phyloP scores from a whole-genome alignment of 768 basidiomycete genomes.

The Agaricus blazei region DNA sequence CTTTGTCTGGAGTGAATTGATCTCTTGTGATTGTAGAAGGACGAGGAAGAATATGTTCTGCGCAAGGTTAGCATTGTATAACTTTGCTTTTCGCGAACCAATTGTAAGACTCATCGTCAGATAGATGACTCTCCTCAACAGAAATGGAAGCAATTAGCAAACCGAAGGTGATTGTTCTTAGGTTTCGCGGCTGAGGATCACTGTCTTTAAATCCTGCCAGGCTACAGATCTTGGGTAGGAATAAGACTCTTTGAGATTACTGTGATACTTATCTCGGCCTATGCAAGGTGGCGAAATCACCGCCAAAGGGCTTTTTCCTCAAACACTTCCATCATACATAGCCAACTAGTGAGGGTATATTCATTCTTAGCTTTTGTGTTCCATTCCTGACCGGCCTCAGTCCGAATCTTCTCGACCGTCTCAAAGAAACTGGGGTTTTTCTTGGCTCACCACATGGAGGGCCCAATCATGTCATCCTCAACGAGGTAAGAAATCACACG shows the following conservation, averaged over 20 bases:
- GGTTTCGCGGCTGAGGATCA: background rate
- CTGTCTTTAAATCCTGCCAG: conserved; percentile 27
- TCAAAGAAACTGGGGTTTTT: conserved; percentile 62
- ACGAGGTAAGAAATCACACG: conserved; percentile 50
- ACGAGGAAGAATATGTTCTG: conserved; percentile 74
- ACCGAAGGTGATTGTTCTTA: conserved; percentile 48
- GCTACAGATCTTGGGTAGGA: conserved; percentile 68
- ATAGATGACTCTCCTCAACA: conserved; percentile 74
- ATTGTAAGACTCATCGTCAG: conserved; percentile 31
- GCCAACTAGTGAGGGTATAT: conserved; percentile 49
- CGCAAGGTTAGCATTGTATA: conserved; percentile 53
- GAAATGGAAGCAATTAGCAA: conserved; percentile 74
- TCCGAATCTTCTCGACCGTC: conserved; percentile 71
- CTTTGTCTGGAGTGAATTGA: background rate
- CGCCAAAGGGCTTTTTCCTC: conserved; percentile 59
- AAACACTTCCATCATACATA: conserved; percentile 68
- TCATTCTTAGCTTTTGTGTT: background rate
- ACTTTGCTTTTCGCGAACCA: conserved; percentile 10
- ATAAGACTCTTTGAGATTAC: background rate
- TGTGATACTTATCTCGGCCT: conserved; percentile 1
- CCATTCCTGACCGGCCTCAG: conserved; percentile 31
- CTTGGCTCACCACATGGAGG: conserved; percentile 52
- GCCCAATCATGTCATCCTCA: conserved; percentile 89
- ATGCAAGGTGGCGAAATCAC: conserved; percentile 67
- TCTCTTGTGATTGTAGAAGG: conserved; percentile 24